Evolutionary conservation across 805 yeast species (phyloP).

Genomic region (Ogataea ramenticola): DNA sequence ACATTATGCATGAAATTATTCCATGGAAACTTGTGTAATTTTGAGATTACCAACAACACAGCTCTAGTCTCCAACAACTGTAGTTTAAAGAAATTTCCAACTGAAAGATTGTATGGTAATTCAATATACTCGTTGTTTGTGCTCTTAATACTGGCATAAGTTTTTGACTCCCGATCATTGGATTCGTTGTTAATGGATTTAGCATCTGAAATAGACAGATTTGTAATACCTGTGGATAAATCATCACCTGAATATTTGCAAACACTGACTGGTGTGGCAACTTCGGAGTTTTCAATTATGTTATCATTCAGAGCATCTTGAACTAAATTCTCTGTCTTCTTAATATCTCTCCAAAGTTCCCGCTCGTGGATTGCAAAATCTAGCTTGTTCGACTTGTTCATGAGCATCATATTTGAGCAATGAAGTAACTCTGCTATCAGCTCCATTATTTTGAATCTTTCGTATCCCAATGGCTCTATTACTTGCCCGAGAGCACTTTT

Average conservation of each 20-base stretch:
- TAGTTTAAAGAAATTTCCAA: constrained; percentile 82
- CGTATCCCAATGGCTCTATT: constrained; percentile 78
- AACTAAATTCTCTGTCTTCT: constrained; percentile 32
- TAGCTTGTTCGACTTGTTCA: constrained; percentile 67
- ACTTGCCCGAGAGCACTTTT: constrained; percentile 51
- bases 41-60: constrained; percentile 52
- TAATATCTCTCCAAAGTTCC: constrained; percentile 57
- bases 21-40: constrained; percentile 86
- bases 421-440: constrained; percentile 88
- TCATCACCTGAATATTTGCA: neutral
- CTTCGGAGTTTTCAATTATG: constrained; percentile 13
- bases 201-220: neutral
- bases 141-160: neutral
- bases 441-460: constrained; percentile 84
- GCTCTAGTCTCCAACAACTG: constrained; percentile 66
- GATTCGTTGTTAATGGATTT: neutral
- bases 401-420: constrained; percentile 89
- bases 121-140: constrained; percentile 13
- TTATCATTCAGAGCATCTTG: constrained; percentile 27
- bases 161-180: neutral
- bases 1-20: constrained; percentile 96
- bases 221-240: neutral
- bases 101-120: constrained; percentile 25
- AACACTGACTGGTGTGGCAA: neutral
- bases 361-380: constrained; percentile 59